phyloP scores from a whole-genome alignment of 495 filamentous ascomycete species.

The Acidiella bohemica region DNA sequence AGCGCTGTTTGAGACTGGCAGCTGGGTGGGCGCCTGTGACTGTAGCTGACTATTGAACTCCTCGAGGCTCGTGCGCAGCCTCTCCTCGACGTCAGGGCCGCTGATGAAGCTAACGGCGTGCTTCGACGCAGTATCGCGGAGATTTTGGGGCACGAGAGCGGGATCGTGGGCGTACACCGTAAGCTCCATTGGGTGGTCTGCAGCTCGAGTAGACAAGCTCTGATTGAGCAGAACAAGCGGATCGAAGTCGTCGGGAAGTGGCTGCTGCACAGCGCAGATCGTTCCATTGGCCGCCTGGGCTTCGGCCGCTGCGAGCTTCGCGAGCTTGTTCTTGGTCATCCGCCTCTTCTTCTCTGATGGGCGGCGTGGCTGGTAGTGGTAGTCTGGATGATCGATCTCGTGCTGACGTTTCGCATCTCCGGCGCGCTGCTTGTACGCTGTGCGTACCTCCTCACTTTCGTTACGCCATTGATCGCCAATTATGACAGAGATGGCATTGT shows the following conservation, averaged over 20 bases:
- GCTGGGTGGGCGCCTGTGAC: neutral
- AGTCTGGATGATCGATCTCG: slow-evolving; percentile 33
- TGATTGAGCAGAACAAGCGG: neutral
- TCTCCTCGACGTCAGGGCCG: neutral
- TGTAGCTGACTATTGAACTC: neutral
- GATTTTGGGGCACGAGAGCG: neutral
- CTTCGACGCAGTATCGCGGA: neutral
- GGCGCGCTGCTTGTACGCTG: slow-evolving; percentile 27
- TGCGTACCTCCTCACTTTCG: slow-evolving; percentile 27
- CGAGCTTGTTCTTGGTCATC: slow-evolving; percentile 21
- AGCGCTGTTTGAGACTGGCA: neutral
- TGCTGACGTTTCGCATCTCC: slow-evolving; percentile 33
- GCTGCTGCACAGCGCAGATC: neutral
- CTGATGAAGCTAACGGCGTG: neutral
- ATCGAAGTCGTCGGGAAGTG: slow-evolving; percentile 6
- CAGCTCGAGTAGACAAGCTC: neutral
- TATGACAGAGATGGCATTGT: slow-evolving; percentile 23
- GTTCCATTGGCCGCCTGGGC: neutral
- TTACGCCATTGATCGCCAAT: slow-evolving; percentile 34
- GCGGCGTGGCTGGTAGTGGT: slow-evolving; percentile 38
- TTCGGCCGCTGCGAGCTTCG: slow-evolving; percentile 13
- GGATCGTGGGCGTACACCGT: neutral
- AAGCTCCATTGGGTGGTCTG: neutral
- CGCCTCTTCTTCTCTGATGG: slow-evolving; percentile 37
- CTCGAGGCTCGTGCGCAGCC: neutral